phyloP scores from a whole-genome alignment of 1,139 yeast species.

The Diutina pseudorugosa region DNA sequence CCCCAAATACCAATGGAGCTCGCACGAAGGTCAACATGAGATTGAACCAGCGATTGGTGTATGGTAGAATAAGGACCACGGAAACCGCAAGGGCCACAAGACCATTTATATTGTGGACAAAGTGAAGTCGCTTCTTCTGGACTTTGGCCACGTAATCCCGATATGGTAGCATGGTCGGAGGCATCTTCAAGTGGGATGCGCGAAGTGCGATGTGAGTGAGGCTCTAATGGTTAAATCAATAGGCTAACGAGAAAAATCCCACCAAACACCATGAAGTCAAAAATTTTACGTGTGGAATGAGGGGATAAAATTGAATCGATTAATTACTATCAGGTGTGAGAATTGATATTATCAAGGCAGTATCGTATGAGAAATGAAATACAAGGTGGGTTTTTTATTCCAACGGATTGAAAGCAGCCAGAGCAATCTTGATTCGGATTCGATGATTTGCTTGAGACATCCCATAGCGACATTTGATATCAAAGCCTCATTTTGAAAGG shows the following conservation, averaged over 20 bases:
- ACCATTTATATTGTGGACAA: slow-evolving; percentile 20
- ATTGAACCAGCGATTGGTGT: slow-evolving; percentile 21
- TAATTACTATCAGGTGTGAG: no score
- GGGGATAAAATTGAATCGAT: no score
- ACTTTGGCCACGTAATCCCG: slow-evolving; percentile 21
- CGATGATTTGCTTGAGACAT: no score
- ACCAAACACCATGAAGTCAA: neutral
- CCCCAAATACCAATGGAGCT: slow-evolving; percentile 22
- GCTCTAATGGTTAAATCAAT: neutral
- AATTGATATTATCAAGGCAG: no score
- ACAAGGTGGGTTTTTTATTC: no score
- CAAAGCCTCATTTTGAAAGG: no score
- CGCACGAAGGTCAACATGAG: slow-evolving; percentile 15
- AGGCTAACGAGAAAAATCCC: neutral
- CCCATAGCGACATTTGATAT: no score
- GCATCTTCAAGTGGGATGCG: neutral
- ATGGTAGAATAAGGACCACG: slow-evolving; percentile 16
- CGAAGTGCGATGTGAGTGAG: neutral
- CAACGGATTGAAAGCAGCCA: no score
- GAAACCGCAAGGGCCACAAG: slow-evolving; percentile 18
- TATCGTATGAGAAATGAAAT: no score
- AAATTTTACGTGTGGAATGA: no score
- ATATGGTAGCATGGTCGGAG: slow-evolving; percentile 10
- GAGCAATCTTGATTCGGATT: no score
- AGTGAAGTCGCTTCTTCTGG: slow-evolving; percentile 23